phyloP scores from a whole-genome alignment of 768 basidiomycete species.

The Trametes villosa region DNA sequence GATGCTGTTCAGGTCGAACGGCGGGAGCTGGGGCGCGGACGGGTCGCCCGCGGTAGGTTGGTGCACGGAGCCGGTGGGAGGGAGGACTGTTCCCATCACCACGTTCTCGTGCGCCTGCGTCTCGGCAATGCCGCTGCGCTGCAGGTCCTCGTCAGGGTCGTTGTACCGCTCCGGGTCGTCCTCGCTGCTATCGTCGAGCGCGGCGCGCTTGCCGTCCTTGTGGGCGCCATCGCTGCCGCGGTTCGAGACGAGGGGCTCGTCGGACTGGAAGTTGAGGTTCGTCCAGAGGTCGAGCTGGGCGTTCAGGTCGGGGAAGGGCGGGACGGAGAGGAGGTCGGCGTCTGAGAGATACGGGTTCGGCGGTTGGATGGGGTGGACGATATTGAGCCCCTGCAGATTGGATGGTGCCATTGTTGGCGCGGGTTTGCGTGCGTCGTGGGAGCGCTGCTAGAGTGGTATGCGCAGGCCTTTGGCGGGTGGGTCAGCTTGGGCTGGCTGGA shows the following conservation, averaged over 20 bases:
- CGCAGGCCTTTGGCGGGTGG: not conserved
- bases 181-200: slow-evolving; percentile 21
- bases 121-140: slow-evolving; percentile 44
- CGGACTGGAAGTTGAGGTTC: slow-evolving; percentile 76
- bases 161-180: slow-evolving; percentile 39
- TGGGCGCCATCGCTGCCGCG: slow-evolving; percentile 42
- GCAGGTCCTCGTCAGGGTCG: slow-evolving; percentile 50
- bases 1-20: slow-evolving; percentile 48
- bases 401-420: slow-evolving; percentile 55
- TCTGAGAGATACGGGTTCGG: slow-evolving; percentile 41
- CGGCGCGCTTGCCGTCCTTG: slow-evolving; percentile 22
- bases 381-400: slow-evolving; percentile 78
- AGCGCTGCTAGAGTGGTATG: not conserved
- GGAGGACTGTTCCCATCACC: slow-evolving; percentile 51
- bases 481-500: not conserved
- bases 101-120: slow-evolving; percentile 65
- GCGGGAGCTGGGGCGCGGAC: slow-evolving; percentile 36
- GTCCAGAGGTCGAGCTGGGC: slow-evolving; percentile 87
- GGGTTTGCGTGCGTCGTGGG: slow-evolving; percentile 25
- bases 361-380: slow-evolving; percentile 61
- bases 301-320: slow-evolving; percentile 72
- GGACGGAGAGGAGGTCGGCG: slow-evolving; percentile 65
- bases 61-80: slow-evolving; percentile 29
- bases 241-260: slow-evolving; percentile 54
- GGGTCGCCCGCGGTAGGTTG: slow-evolving; percentile 29